Evolutionary conservation across 148 eudicot species (phyloP).

Genomic region (Cornus florida): DNA sequence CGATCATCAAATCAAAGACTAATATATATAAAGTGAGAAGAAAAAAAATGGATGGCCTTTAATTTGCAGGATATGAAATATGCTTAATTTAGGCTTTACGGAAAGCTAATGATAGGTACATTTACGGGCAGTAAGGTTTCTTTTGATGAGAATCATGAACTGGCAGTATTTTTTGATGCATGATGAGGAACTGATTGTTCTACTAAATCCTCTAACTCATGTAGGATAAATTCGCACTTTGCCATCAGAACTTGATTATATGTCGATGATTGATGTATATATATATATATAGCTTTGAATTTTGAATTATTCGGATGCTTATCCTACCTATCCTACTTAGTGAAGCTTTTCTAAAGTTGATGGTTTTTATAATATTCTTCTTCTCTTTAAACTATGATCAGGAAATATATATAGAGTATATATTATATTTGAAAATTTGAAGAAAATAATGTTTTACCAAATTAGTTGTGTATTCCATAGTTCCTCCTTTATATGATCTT

Average conservation of each 20-base stretch:
- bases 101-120: slow-evolving; percentile 46
- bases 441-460: too few relatives aligned
- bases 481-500: too few relatives aligned
- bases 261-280: too few relatives aligned
- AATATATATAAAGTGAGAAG: not conserved
- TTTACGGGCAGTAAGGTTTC: slow-evolving; percentile 43
- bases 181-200: slow-evolving; percentile 14
- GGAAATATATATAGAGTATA: too few relatives aligned
- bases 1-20: slow-evolving; percentile 5
- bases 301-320: too few relatives aligned
- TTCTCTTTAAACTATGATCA: too few relatives aligned
- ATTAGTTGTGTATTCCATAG: too few relatives aligned
- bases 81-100: slow-evolving; percentile 36
- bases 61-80: slow-evolving; percentile 35
- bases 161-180: slow-evolving; percentile 9
- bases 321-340: too few relatives aligned
- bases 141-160: slow-evolving; percentile 31
- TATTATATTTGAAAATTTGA: too few relatives aligned
- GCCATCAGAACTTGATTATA: not conserved
- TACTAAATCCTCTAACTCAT: slow-evolving; percentile 20
- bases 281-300: too few relatives aligned
- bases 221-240: slow-evolving; percentile 10
- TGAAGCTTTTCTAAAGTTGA: too few relatives aligned
- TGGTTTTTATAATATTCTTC: too few relatives aligned
- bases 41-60: slow-evolving; percentile 14